A percentile compares a stretch with the other conserved stretches of the same genome.
Conservation (phyloP, 2,329 filamentous ascomycete species). For the Pleomassaria siparia region DNA sequence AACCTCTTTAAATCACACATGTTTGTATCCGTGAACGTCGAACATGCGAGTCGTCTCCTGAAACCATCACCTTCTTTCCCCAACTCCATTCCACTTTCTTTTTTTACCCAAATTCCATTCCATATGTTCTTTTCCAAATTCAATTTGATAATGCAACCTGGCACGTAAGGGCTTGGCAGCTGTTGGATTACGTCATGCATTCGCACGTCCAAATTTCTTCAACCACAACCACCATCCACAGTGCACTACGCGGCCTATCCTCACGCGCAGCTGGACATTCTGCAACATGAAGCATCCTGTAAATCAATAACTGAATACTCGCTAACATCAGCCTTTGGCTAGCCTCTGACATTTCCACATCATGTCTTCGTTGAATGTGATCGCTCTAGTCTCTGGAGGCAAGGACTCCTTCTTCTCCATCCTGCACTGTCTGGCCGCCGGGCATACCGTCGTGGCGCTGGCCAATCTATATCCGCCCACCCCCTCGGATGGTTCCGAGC, state of each 20-base stretch:
- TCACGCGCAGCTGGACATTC: too few relatives aligned
- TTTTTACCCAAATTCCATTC: too few relatives aligned
- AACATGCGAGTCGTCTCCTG: too few relatives aligned
- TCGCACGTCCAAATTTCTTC: not conserved
- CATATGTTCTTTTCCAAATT: too few relatives aligned
- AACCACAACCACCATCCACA: not conserved
- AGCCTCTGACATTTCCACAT: conserved; percentile 10
- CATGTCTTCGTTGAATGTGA: conserved; percentile 64
- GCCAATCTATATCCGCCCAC: conserved; percentile 76
- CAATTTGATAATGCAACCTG: too few relatives aligned
- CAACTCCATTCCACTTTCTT: too few relatives aligned
- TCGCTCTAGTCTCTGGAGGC: conserved; percentile 90
- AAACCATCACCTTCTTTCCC: too few relatives aligned
- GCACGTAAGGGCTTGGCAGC: too few relatives aligned
- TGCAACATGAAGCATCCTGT: too few relatives aligned
- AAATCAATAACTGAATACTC: not conserved
- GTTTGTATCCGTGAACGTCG: too few relatives aligned
- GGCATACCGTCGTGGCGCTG: conserved; percentile 81
- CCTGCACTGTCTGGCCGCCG: conserved; percentile 84
- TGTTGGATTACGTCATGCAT: not conserved
- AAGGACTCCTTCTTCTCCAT: conserved; percentile 97
- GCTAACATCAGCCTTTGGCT: not conserved
- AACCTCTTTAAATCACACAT: conserved; percentile 1
- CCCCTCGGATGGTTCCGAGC: conserved; percentile 38
- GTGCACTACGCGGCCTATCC: too few relatives aligned